A percentile compares a stretch with the other conserved stretches of the same genome.
Conservation (phyloP, 2,329 filamentous ascomycete species). For the Thielaviopsis euricoi region DNA sequence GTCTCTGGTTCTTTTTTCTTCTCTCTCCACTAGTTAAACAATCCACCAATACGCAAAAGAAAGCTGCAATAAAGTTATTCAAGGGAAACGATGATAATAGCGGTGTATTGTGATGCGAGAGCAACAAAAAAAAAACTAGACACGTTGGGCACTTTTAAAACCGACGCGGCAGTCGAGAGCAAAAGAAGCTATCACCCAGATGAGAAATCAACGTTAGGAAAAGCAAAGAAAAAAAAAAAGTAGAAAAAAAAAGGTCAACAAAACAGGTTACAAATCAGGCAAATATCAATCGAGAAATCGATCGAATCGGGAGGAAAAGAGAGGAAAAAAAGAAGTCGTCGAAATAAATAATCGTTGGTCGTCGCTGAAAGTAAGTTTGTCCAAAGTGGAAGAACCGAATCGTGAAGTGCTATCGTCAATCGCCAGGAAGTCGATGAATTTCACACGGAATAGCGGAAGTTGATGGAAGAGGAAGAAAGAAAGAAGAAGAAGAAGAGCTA, state of each 20-base stretch:
- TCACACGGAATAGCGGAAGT: neutral
- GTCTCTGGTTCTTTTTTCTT: neutral
- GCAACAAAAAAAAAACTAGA: slow-evolving; percentile 2
- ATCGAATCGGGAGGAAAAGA: neutral
- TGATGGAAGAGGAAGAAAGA: neutral
- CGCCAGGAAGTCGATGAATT: neutral
- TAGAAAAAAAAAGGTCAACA: too few species aligned
- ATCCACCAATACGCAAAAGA: slow-evolving; percentile 7
- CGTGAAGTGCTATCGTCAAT: neutral
- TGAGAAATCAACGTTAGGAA: slow-evolving; percentile 28
- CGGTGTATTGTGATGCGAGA: slow-evolving; percentile 8
- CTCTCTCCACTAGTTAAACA: slow-evolving; percentile 1
- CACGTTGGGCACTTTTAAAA: neutral
- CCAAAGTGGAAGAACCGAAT: neutral
- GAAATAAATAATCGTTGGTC: neutral
- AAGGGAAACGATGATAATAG: slow-evolving; percentile 8
- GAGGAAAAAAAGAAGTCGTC: neutral
- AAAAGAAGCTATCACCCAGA: slow-evolving; percentile 12
- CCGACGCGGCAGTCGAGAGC: neutral
- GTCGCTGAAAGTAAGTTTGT: neutral
- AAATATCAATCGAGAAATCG: neutral
- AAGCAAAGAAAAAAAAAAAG: slow-evolving; percentile 19
- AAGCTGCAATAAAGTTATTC: slow-evolving; percentile 6
- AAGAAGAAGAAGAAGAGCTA: neutral
- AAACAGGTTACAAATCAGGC: slow-evolving; percentile 13